Percentiles rank a stretch among this genome's conserved stretches.
Conservation (phyloP, 352 stramenopile species). For the Aphanomyces stellatus region DNA sequence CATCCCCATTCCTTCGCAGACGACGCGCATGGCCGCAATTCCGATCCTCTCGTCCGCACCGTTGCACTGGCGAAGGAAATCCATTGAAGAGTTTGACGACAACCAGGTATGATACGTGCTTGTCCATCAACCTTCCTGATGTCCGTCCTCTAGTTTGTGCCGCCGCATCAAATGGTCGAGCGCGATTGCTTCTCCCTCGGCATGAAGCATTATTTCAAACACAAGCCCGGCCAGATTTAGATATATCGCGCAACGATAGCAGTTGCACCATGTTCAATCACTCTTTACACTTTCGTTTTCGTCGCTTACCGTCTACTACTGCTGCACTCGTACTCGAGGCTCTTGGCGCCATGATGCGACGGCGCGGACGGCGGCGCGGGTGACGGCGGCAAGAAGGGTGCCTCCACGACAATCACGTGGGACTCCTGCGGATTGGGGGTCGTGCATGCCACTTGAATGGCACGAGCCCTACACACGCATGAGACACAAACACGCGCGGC, state of each 20-base stretch:
- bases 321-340: neutral
- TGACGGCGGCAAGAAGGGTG: neutral
- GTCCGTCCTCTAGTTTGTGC: conserved; percentile 4
- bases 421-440: neutral
- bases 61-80: conserved; percentile 1
- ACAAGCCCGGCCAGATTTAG: conserved; percentile 21
- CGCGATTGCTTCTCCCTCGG: conserved; percentile 19
- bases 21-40: neutral
- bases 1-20: too few relatives aligned
- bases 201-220: conserved; percentile 18
- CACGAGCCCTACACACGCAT: conserved; percentile 1
- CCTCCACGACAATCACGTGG: neutral
- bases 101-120: neutral
- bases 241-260: neutral
- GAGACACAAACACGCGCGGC: neutral
- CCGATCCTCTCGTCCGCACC: neutral
- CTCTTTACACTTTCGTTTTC: too few relatives aligned
- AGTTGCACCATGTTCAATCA: too few relatives aligned
- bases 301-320: neutral
- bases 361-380: neutral
- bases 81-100: conserved; percentile 1
- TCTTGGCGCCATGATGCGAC: neutral
- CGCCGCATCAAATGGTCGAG: conserved; percentile 20
- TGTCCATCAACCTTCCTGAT: neutral
- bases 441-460: conserved; percentile 6